Percentiles rank a stretch among this genome's conserved stretches.
Conservation (phyloP, 1,284 basidiomycete genomes). For the Trametes polyzona region DNA sequence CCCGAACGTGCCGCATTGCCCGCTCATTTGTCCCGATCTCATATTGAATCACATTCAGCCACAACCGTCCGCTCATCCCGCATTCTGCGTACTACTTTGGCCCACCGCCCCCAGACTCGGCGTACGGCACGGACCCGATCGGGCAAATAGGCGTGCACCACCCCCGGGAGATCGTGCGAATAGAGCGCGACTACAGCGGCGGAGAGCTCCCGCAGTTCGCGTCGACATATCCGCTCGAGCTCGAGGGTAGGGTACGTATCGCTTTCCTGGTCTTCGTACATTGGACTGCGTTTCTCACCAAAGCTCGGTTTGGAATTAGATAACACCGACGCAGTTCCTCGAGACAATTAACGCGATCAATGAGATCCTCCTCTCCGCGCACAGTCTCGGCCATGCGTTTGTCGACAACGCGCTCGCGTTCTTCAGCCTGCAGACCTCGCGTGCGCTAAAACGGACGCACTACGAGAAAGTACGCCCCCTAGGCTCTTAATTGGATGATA, state of each 20-base stretch:
- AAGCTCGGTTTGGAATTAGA: conserved; percentile 41
- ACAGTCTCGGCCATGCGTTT: conserved; percentile 66
- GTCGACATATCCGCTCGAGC: conserved; percentile 78
- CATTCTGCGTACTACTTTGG: conserved; percentile 83
- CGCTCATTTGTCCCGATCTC: not conserved
- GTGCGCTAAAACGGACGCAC: conserved; percentile 65
- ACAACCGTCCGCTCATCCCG: conserved; percentile 57
- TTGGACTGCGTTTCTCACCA: not conserved
- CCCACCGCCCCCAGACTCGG: conserved; percentile 72
- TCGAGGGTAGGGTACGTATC: conserved; percentile 78
- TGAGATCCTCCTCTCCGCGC: conserved; percentile 78
- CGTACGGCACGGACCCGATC: conserved; percentile 75
- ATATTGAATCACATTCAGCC: conserved; percentile 19
- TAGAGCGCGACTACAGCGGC: conserved; percentile 82
- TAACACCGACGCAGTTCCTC: conserved; percentile 82
- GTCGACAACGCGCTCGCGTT: conserved; percentile 74
- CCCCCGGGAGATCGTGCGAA: conserved; percentile 81
- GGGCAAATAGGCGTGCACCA: conserved; percentile 82
- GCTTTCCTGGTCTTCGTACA: not conserved
- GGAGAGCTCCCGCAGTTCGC: conserved; percentile 84
- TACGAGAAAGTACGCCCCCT: conserved; percentile 67
- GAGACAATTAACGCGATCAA: conserved; percentile 87
- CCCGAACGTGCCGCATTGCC: too few species aligned
- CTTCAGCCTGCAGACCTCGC: conserved; percentile 75
- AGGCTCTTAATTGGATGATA: not conserved